These are phyloP conservation scores for Ochromonas danica DNA, from an alignment of 108 stramenopile species.

Conservation along the genomic window DNA sequence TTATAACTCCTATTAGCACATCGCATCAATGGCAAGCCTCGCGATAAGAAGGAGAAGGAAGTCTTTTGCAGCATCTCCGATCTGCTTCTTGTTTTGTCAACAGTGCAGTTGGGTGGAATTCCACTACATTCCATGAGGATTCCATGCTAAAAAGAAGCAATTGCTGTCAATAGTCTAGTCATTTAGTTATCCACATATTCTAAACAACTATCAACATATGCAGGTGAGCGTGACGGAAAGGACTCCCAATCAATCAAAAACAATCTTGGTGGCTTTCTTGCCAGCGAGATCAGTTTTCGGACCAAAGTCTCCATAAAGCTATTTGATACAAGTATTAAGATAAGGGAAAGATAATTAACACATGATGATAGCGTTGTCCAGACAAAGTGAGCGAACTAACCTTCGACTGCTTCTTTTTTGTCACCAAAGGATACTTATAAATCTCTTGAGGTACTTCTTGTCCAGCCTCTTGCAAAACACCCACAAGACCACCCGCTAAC, in stretches of 20 bases:
- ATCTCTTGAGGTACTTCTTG: conserved; percentile 81
- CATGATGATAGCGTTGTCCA: neutral
- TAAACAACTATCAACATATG: no score
- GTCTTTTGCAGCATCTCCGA: no score
- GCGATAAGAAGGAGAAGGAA: no score
- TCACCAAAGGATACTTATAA: conserved; percentile 91
- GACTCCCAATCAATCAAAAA: conserved; percentile 53
- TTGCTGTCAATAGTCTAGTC: no score
- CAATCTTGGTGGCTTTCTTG: conserved; percentile 80
- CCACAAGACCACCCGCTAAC: conserved; percentile 90
- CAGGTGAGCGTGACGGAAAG: no score
- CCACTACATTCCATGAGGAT: no score
- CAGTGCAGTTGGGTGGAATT: no score
- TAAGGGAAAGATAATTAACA: conserved; percentile 1
- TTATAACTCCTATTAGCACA: no score
- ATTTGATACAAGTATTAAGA: neutral
- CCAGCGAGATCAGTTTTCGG: conserved; percentile 69
- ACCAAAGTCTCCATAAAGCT: conserved; percentile 92
- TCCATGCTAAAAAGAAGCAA: no score
- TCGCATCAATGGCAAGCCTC: no score
- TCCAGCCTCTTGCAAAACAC: conserved; percentile 86
- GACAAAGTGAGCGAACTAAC: neutral
- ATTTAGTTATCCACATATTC: no score
- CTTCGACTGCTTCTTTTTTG: conserved; percentile 99
- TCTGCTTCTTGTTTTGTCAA: no score